Base-by-base conservation (phyloP, 2,329 filamentous ascomycete genomes). In the Aspergillus tanneri region DNA sequence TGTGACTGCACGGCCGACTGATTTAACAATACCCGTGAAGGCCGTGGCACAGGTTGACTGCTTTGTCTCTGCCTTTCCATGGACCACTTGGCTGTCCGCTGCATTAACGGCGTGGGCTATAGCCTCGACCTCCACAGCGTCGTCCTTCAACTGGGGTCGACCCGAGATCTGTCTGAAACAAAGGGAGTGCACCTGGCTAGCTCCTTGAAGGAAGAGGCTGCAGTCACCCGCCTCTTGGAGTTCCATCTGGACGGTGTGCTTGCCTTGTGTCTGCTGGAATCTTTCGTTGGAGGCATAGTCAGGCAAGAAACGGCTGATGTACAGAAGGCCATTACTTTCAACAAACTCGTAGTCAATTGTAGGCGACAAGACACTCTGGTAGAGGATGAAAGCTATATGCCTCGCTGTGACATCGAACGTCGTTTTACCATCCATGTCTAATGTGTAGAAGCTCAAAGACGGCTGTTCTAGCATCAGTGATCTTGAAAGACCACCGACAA, bases 381-480 rank as follows among this genome's bases (percentile, higher is more conserved):
- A 9, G 23, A 41, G 36, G 27, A 39, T 22, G 4, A 22, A n/a
- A 4, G 32, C 16, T 3, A 41, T 19, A 19, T 39, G 37, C 6
- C 27, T 7, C 3, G 44, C 21, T 4, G 42, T 44, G 6, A 12
- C 11, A 11, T 32, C 32, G 10, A 27, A 12, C 11, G n/a, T 35
- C 10, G 11, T 18, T 14, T 5, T 32, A 12, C 12, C 21, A 22
- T 42, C 50, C 4, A 50, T 18, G n/a, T 43, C 36, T 11, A 32
- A 44, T 5, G 42, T 35, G 32, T 21, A 49, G 23, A 50, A 50
- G 16, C 24, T 32, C 9, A 54, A 36, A 7, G 49, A 34, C n/a
- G 49, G 52, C 46, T 54, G 52, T 21, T 54, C 52, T 3, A 52
- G 38, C 35, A 45, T 39, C 10, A 54, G 28, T 6, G 49, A 30